Evolutionary conservation across 1,284 basidiomycete genomes (phyloP), one percentile per base, ranked within the genome.

Genomic region (Ganoderma meredithae): DNA sequence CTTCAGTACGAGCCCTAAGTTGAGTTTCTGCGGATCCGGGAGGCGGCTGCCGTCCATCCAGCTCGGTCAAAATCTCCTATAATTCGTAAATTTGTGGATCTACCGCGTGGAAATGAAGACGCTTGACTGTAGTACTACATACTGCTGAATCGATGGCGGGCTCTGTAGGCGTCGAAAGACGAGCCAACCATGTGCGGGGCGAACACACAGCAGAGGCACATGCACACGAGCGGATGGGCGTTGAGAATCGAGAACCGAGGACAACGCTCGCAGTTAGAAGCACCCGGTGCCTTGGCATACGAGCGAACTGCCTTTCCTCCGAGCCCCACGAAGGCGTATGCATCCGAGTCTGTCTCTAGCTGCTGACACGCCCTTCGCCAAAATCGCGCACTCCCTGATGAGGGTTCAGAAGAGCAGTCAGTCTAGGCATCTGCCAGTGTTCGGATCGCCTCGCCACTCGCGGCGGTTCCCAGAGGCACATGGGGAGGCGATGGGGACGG

Each of bases 391-490:
- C 36, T 47, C 15, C 40, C 53, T 43, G 49, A 36, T 36, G 36
- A 36, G 36, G 36, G 36, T 6, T 6, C 7, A 36, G 36, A 36
- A 9, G 9, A 36, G 36, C 9, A 36, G 36, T 9, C 36, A 36
- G 36, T 31, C 27, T 31, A 31, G 27, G 27, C 27, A 31, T 3
- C 27, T 31, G 27, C 2, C 27, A 31, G 27, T 1, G 27, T 31
- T 31, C 27, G 27, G 2, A 31, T 31, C 27, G 27, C 52, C 63
- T 27, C 31, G 60, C 47, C 58, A 59, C 40, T 55, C 63, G 64
- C 49, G 60, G n/a, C 55, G 31, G 31, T 68, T 68, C 69, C 60
- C 69, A 69, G 67, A 66, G 5, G 49, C 47, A 53, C 67, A 67
- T 60, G n/a, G n/a, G n/a, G n/a, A n/a, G n/a, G n/a, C n/a, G n/a